These are phyloP conservation scores for Zymoseptoria brevis DNA, from an alignment of 2,329 filamentous ascomycete genomes.

Conservation along the genomic window DNA sequence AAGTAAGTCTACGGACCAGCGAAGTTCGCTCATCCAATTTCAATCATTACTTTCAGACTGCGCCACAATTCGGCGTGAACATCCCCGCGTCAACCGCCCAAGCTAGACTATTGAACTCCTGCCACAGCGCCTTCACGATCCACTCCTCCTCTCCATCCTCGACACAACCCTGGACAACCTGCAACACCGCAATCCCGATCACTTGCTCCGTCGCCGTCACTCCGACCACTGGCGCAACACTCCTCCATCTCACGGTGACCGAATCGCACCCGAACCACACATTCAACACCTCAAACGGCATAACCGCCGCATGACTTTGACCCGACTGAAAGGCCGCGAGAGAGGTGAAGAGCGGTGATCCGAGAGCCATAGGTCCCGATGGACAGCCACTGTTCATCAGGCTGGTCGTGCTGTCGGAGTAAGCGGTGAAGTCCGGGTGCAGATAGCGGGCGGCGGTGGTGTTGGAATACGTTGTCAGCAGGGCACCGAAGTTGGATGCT, in stretches of 20 bases:
- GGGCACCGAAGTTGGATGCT: constrained; percentile 24
- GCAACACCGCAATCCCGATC: constrained; percentile 24
- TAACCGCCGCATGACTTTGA: constrained; percentile 23
- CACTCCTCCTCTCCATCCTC: constrained; percentile 17
- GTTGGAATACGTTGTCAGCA: constrained; percentile 26
- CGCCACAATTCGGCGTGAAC: constrained; percentile 14
- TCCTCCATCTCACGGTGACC: constrained; percentile 26
- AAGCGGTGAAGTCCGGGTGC: constrained; percentile 23
- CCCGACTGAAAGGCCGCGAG: constrained; percentile 23
- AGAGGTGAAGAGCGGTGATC: constrained; percentile 21
- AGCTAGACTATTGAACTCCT: constrained; percentile 26
- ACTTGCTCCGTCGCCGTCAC: constrained; percentile 17
- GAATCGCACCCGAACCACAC: constrained; percentile 27
- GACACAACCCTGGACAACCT: constrained; percentile 11
- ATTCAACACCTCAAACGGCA: constrained; percentile 27
- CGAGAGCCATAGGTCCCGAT: constrained; percentile 17
- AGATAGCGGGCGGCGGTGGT: constrained; percentile 18
- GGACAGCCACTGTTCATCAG: constrained; percentile 26
- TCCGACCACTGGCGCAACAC: constrained; percentile 12
- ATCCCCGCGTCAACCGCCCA: constrained; percentile 23
- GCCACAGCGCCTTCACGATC: constrained; percentile 26
- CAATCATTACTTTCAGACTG: not conserved
- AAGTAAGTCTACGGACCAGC: not conserved
- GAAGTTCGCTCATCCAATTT: not conserved
- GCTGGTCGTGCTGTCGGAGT: constrained; percentile 26